phyloP scores from a whole-genome alignment of 768 basidiomycete genomes.

The Inosperma sp. region DNA sequence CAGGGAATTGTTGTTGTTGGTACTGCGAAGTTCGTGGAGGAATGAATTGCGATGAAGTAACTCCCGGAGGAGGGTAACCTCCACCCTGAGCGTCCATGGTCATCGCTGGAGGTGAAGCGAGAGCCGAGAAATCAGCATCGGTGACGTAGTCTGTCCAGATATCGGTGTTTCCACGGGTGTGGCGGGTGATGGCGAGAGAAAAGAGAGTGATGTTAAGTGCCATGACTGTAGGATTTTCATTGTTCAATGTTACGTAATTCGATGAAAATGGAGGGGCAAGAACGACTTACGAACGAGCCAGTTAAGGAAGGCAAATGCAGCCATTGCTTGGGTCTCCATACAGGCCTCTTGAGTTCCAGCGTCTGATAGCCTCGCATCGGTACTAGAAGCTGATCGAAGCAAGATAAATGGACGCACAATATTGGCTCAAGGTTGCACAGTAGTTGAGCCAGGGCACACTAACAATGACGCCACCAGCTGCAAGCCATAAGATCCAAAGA shows the following conservation, averaged over 20 bases:
- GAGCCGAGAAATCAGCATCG: conserved; percentile 31
- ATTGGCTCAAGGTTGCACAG: conserved; percentile 12
- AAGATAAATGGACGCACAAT: not conserved
- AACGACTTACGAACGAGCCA: conserved; percentile 38
- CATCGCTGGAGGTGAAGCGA: not conserved
- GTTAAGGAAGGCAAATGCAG: conserved; percentile 43
- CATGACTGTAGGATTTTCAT: conserved; percentile 24
- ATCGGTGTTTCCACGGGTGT: conserved; percentile 28
- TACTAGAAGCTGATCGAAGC: not conserved
- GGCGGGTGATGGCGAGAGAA: conserved; percentile 26
- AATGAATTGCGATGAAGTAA: too few species aligned
- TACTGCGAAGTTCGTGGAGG: too few species aligned
- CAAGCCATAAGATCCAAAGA: conserved; percentile 45
- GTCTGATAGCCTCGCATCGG: not conserved
- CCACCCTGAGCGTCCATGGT: not conserved
- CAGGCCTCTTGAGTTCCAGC: conserved; percentile 25
- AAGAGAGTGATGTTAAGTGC: conserved; percentile 32
- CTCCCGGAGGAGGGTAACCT: too few species aligned
- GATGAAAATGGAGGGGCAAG: not conserved
- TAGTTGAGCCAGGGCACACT: conserved; percentile 18
- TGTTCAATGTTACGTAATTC: conserved; percentile 20
- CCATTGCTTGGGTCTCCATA: conserved; percentile 35
- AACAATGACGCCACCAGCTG: conserved; percentile 34
- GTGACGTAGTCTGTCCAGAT: conserved; percentile 38
- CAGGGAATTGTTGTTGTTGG: too few species aligned